Base-by-base conservation (phyloP, 106 monocot species). In the Platanthera zijinensis region DNA sequence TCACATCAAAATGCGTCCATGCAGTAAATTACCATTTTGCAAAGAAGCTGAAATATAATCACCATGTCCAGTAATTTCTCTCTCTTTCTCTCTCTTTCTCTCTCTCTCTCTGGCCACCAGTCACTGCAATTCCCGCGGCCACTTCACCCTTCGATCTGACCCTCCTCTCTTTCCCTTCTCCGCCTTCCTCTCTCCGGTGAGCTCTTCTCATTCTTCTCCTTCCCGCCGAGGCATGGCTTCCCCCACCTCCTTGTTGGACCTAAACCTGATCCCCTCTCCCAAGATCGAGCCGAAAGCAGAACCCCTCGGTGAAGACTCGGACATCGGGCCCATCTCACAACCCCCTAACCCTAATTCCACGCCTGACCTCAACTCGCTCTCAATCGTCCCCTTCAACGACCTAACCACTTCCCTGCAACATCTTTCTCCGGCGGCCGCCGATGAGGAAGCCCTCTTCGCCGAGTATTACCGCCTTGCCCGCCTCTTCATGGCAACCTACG, bases 381-480 rank as follows among this genome's bases (percentile, higher is more conserved):
- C 21, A 50, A 72, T 72, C 72, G 51, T 72, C 51, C 72, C 51
- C 21, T 32, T 51, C 72, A 50, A 17, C 13, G 82, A 79, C 57
- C 18, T 76, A 15, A 74, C 19, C 70, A 74, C 76, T 39, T 82
- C 84, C 21, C 75, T 87, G 18, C 82, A 82, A 75, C 17, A 81
- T 66, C 75, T 81, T 49, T 25, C 82, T 51, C 76, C 80, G 30
- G 17, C 68, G 48, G 49, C 56, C n/a, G 22, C 56, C 13, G 86
- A 86, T 49, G 87, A 82, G 68, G 83, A 84, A n/a, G 51, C 83
- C 18, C 84, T 91, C 57, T 82, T 91, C 68, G 75, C 78, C 28
- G 91, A 91, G 80, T 91, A 86, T 80, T 73, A 71, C 75, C 91
- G 91, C 57, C 88, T 91, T 12, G 84, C 91, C 17, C 75, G 57